A percentile compares a stretch with the other conserved stretches of the same genome.
These are phyloP conservation scores for Atalantia buxifolia DNA, from an alignment of 345 rosid genomes.

Conservation along the genomic window DNA sequence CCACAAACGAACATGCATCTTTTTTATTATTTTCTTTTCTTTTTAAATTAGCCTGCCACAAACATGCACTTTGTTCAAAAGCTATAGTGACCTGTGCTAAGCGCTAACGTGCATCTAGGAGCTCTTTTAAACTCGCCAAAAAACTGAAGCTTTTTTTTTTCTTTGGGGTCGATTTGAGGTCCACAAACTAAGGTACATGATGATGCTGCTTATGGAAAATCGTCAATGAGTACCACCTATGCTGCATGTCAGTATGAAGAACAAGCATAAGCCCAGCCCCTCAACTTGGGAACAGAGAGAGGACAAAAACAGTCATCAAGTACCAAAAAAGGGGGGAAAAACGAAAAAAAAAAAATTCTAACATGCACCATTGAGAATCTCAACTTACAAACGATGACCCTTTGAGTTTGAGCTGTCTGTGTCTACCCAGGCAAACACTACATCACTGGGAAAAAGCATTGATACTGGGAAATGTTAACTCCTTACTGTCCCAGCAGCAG, in stretches of 20 bases:
- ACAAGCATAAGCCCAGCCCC: constrained; percentile 12
- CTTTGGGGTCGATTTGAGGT: constrained; percentile 2
- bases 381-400: not conserved
- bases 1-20: constrained; percentile 24
- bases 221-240: constrained; percentile 16
- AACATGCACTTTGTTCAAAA: constrained; percentile 19
- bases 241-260: constrained; percentile 11
- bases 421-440: constrained; percentile 16
- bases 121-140: constrained; percentile 16
- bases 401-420: constrained; percentile 17
- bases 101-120: constrained; percentile 15
- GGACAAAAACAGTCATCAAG: constrained; percentile 27
- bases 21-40: not conserved
- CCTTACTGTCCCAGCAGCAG: not conserved
- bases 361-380: constrained; percentile 20
- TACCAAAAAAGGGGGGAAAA: not conserved
- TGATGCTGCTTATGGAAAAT: constrained; percentile 11
- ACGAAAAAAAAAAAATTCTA: not conserved
- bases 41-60: not conserved
- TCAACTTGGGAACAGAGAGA: constrained; percentile 36
- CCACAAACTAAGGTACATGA: constrained; percentile 15
- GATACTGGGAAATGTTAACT: constrained; percentile 3
- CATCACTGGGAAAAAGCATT: not conserved
- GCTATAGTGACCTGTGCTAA: not conserved
- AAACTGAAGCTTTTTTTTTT: not conserved